Evolutionary conservation across 2,329 filamentous ascomycete genomes (phyloP), one percentile per base, ranked within the genome.

Genomic region (Pestalotiopsis fici): DNA sequence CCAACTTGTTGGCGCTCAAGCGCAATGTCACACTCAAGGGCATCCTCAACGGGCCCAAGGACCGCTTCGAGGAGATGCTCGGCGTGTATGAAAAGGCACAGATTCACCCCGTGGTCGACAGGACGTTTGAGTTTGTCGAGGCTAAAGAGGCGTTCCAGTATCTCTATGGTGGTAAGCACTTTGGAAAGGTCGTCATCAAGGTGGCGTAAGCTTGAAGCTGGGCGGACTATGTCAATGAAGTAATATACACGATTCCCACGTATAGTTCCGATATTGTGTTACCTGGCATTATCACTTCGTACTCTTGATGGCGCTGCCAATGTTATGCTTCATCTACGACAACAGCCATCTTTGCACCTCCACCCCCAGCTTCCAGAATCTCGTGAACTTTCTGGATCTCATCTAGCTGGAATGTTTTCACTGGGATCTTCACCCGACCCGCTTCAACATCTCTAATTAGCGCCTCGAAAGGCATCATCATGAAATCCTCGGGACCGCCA

Each of bases 11-110:
- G 5, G 79, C 80, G 7, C 66, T 79, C 3, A 69, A 72, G 55
- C 69, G 77, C 43, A 80, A 82, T 64, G 77, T 79, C 43, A 81
- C 78, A 12, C 69, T 80, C 64, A 82, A 80, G 71, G 78, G 88
- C 0, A 86, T 90, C 7, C 70, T 88, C 35, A 89, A 90, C 73
- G 88, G 88, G 0, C 87, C 87, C 0, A 83, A 83, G 69, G 86
- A 88, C 69, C 78, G 83, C 54, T 85, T 88, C 67, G 83, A 86
- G 76, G 86, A 88, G 76, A 87, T 88, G 84, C 70, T 83, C 47
- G 66, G 59, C 37, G 83, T 85, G 59, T 85, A 86, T 69, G 78
- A 82, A 67, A 73, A 77, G 59, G 78, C 83, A 67, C 64, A 74
- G 68, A 83, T 87, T 54, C 62, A 64, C 11, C 78, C 74, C 62